phyloP scores from a whole-genome alignment of 140 eudicot species.

The Flaveria floridana region DNA sequence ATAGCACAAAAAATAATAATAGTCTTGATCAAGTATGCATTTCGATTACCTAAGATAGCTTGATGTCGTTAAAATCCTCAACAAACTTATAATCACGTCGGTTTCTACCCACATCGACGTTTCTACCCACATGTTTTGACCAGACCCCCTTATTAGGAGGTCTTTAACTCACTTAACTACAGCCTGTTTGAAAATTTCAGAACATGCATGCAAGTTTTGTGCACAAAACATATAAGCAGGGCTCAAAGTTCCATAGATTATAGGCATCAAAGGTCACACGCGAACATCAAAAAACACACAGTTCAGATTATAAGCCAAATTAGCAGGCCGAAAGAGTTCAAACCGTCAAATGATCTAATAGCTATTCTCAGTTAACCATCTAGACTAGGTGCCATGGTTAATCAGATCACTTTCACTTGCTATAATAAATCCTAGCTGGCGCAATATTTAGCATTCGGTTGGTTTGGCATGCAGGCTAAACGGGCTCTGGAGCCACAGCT shows the following conservation, averaged over 20 bases:
- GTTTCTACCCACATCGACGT: too few species aligned
- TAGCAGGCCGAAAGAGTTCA: constrained; percentile 10
- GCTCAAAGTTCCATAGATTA: constrained; percentile 22
- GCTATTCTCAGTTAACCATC: constrained; percentile 24
- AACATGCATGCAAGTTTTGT: not conserved
- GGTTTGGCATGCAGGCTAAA: constrained; percentile 20
- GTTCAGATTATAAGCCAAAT: constrained; percentile 8
- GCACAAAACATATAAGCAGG: not conserved
- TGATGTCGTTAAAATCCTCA: too few species aligned
- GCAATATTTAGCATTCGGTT: not conserved
- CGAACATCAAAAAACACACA: constrained; percentile 24
- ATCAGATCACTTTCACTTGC: constrained; percentile 10
- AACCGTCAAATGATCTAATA: constrained; percentile 25
- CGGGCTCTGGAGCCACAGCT: constrained; percentile 67
- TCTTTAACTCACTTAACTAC: not conserved
- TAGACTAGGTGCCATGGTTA: constrained; percentile 15
- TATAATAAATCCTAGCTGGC: not conserved
- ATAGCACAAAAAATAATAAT: too few species aligned
- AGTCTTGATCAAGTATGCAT: too few species aligned
- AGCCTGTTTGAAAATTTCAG: not conserved
- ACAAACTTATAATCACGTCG: too few species aligned
- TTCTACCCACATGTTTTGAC: too few species aligned
- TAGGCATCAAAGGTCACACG: constrained; percentile 27
- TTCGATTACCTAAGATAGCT: too few species aligned
- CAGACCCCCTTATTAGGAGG: too few species aligned